Conservation (phyloP, 108 stramenopile genomes). For the Conticribra weissflogii region DNA sequence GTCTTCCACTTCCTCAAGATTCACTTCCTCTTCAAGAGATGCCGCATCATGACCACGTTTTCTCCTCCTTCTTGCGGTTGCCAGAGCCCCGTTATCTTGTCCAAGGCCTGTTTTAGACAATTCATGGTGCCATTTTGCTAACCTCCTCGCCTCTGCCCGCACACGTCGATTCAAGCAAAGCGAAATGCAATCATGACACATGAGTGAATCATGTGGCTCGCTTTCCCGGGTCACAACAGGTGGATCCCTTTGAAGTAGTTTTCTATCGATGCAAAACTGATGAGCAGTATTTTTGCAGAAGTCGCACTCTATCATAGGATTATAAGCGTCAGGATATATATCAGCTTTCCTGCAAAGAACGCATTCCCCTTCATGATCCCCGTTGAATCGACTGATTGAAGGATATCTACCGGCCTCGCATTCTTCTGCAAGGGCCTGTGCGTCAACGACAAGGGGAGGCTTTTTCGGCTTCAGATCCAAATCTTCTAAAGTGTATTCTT, state of each 20-base stretch:
- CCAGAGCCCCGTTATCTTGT: not conserved
- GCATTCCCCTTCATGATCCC: conserved; percentile 55
- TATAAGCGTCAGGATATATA: conserved; percentile 4
- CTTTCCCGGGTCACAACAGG: conserved; percentile 60
- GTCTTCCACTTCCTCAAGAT: conserved; percentile 22
- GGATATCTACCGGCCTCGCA: conserved; percentile 76
- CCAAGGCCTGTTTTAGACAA: conserved; percentile 41
- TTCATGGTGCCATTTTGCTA: conserved; percentile 60
- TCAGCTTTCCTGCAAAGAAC: conserved; percentile 53
- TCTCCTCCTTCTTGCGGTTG: not conserved
- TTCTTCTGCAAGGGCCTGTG: conserved; percentile 68
- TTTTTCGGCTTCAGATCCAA: not conserved
- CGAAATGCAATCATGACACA: conserved; percentile 77
- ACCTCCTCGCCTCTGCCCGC: conserved; percentile 72
- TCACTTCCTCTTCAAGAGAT: conserved; percentile 41
- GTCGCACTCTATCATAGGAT: conserved; percentile 60
- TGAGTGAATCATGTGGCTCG: conserved; percentile 75
- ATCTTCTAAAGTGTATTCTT: not conserved
- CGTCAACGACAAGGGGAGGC: conserved; percentile 61
- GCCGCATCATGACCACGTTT: conserved; percentile 31
- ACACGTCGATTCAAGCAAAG: conserved; percentile 50
- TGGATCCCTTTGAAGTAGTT: conserved; percentile 41
- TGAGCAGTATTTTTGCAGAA: conserved; percentile 75
- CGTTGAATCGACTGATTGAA: conserved; percentile 67
- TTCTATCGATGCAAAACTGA: conserved; percentile 60